These are phyloP conservation scores for Gaertneriomyces sp. DNA, from an alignment of 192 early-diverging fungal species.

Conservation along the genomic window DNA sequence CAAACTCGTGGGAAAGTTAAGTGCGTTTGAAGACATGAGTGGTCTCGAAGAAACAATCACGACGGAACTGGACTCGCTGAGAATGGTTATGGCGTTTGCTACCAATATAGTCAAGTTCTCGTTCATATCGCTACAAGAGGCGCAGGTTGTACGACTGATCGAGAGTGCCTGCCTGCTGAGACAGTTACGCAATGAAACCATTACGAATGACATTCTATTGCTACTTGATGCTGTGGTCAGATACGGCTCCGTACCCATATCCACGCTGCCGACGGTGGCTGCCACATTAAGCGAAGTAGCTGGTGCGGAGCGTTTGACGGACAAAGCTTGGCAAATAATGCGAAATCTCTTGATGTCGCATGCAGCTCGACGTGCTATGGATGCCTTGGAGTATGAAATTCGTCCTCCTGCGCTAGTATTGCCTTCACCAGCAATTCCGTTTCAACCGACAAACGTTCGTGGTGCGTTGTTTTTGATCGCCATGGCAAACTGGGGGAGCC, in stretches of 20 bases:
- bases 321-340: constrained; percentile 53
- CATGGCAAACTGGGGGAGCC: constrained; percentile 54
- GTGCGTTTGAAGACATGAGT: neutral
- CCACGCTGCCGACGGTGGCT: constrained; percentile 9
- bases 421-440: constrained; percentile 14
- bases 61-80: constrained; percentile 1
- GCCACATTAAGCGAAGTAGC: constrained; percentile 10
- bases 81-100: constrained; percentile 17
- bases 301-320: neutral
- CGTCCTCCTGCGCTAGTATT: neutral
- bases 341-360: constrained; percentile 62
- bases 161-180: constrained; percentile 13
- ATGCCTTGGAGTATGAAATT: constrained; percentile 53
- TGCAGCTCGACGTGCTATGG: constrained; percentile 55
- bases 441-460: constrained; percentile 38
- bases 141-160: constrained; percentile 17
- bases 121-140: constrained; percentile 15
- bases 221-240: constrained; percentile 29
- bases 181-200: constrained; percentile 2
- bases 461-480: constrained; percentile 58
- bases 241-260: constrained; percentile 23
- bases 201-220: constrained; percentile 8
- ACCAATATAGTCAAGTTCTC: constrained; percentile 38
- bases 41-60: neutral
- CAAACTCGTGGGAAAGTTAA: constrained; percentile 6